Conservation (phyloP, 768 basidiomycete genomes). For the Exidia glandulosa region DNA sequence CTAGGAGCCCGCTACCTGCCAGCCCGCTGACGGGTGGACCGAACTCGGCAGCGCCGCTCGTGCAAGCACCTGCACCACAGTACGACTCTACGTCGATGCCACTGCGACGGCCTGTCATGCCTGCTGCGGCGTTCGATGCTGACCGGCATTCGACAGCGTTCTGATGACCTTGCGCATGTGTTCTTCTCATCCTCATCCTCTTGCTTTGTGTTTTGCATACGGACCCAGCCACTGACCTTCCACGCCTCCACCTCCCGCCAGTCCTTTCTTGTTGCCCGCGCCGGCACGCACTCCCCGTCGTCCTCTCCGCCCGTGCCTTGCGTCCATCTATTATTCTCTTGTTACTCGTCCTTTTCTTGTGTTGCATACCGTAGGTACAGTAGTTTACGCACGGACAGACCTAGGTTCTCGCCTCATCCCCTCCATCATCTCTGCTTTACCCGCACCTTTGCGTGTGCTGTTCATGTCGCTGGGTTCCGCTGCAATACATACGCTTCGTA, state of each 20-base stretch:
- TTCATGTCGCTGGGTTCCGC: too few species aligned
- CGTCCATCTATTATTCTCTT: not conserved
- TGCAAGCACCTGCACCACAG: not conserved
- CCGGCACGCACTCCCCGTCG: not conserved
- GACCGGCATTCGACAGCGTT: not conserved
- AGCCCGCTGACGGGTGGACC: not conserved
- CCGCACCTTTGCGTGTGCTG: too few species aligned
- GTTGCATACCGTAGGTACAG: not conserved
- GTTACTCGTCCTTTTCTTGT: not conserved
- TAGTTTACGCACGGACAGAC: too few species aligned
- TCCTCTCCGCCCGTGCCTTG: not conserved
- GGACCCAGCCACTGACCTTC: not conserved
- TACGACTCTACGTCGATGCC: not conserved
- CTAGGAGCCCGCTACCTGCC: not conserved
- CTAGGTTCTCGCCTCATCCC: too few species aligned
- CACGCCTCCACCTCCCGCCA: not conserved
- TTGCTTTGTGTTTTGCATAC: not conserved
- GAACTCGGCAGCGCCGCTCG: not conserved
- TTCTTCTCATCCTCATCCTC: not conserved
- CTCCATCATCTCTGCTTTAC: too few species aligned
- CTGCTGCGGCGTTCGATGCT: not conserved
- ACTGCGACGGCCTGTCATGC: not conserved
- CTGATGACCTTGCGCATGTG: not conserved
- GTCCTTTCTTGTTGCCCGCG: not conserved
- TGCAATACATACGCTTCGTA: too few species aligned